Evolutionary conservation across 2,329 filamentous ascomycete genomes (phyloP).

Genomic region (Diaporthe aspalathi): DNA sequence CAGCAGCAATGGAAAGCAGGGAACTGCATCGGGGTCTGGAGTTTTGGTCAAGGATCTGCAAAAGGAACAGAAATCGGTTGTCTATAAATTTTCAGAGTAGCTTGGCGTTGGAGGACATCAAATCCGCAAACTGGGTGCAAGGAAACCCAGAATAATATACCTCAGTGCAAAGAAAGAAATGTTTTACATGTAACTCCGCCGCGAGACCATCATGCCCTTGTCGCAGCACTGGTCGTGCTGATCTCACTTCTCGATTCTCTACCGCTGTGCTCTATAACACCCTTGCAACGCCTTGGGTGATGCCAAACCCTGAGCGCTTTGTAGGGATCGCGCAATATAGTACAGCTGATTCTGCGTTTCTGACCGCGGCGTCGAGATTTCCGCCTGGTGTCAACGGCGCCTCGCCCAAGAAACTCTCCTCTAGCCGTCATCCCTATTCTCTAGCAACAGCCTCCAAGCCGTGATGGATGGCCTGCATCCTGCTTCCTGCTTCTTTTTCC

Average conservation of each 20-base stretch:
- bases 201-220: background rate
- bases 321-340: background rate
- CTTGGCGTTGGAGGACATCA: conserved; percentile 6
- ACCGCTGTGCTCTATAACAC: background rate
- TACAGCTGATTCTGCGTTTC: background rate
- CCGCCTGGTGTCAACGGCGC: background rate
- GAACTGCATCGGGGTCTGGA: conserved; percentile 2
- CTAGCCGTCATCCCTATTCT: too few species aligned
- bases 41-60: conserved; percentile 11
- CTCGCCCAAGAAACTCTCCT: background rate
- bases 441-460: background rate
- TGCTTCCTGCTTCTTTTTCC: too few species aligned
- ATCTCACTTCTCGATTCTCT: conserved; percentile 6
- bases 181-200: background rate
- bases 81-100: conserved; percentile 12
- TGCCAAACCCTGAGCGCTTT: background rate
- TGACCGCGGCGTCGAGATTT: background rate
- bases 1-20: background rate
- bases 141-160: background rate
- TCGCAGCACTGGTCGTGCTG: too few species aligned
- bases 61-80: background rate
- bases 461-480: background rate
- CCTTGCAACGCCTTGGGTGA: background rate
- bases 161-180: background rate
- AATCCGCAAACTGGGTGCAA: background rate